A percentile compares a stretch with the other conserved stretches of the same genome.
phyloP scores from a whole-genome alignment of 1,284 basidiomycete genomes.

The Ustilago nuda region DNA sequence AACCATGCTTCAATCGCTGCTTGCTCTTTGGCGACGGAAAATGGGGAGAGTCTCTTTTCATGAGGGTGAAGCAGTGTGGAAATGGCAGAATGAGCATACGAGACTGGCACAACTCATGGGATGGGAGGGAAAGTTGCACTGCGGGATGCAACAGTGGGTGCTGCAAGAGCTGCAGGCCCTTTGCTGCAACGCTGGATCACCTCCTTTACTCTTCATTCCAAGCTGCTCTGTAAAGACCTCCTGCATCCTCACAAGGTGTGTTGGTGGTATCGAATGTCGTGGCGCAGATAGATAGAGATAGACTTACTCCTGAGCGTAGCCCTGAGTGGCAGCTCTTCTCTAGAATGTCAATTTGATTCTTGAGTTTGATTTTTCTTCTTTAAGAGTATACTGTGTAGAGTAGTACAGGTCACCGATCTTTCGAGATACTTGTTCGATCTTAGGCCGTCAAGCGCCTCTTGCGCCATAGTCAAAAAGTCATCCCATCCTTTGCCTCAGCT shows the following conservation, averaged over 20 bases:
- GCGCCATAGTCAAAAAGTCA: neutral
- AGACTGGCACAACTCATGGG: constrained; percentile 2
- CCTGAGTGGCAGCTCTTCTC: neutral
- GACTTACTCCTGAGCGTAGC: neutral
- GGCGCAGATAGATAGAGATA: neutral
- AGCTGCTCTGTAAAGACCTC: neutral
- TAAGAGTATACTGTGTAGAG: neutral
- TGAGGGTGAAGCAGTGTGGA: neutral
- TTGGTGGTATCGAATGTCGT: neutral
- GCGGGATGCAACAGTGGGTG: neutral
- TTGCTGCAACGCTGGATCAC: neutral
- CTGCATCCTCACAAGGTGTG: constrained; percentile 1
- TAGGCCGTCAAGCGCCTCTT: neutral
- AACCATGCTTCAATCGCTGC: neutral
- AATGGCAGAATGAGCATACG: neutral
- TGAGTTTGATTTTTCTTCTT: neutral
- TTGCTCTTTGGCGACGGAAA: neutral
- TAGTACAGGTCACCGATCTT: neutral
- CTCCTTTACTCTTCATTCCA: neutral
- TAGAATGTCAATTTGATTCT: neutral
- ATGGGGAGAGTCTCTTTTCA: neutral
- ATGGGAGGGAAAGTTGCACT: neutral
- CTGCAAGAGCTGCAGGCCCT: neutral
- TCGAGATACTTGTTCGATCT: constrained; percentile 8
- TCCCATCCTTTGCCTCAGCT: neutral